Conservation (phyloP, 768 basidiomycete species). For the Cyathus striatus region DNA sequence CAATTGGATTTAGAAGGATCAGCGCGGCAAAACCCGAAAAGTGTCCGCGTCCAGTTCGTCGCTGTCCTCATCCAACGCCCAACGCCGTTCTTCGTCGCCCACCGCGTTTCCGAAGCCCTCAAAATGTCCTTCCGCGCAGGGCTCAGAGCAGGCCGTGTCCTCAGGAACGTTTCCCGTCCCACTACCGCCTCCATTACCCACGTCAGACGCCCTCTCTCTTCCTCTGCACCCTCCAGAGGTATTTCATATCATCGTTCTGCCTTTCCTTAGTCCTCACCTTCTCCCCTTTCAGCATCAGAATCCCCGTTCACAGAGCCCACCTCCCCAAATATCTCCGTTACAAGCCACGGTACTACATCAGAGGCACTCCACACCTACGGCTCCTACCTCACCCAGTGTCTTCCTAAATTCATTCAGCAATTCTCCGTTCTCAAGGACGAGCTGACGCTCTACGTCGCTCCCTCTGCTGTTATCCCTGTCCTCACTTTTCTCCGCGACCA, state of each 20-base stretch:
- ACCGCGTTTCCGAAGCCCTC: too few species aligned
- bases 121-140: conserved; percentile 35
- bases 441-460: conserved; percentile 82
- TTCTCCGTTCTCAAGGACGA: conserved; percentile 97
- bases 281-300: conserved; percentile 41
- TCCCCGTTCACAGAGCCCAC: conserved; percentile 88
- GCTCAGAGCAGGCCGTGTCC: conserved; percentile 34
- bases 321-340: conserved; percentile 79
- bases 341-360: conserved; percentile 66
- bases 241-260: conserved; percentile 8
- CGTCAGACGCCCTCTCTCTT: conserved; percentile 40
- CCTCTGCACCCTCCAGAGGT: conserved; percentile 47
- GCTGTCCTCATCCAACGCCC: conserved; percentile 10
- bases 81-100: too few species aligned
- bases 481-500: conserved; percentile 94
- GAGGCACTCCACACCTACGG: conserved; percentile 87
- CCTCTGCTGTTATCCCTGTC: conserved; percentile 76
- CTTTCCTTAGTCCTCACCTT: conserved; percentile 2
- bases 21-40: conserved; percentile 30
- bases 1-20: conserved; percentile 4
- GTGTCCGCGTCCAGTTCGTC: conserved; percentile 8
- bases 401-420: conserved; percentile 97
- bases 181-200: conserved; percentile 15
- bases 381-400: conserved; percentile 86
- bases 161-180: conserved; percentile 33